Base-by-base conservation (phyloP, 495 filamentous ascomycete genomes). In the Annulohypoxylon stygium region DNA sequence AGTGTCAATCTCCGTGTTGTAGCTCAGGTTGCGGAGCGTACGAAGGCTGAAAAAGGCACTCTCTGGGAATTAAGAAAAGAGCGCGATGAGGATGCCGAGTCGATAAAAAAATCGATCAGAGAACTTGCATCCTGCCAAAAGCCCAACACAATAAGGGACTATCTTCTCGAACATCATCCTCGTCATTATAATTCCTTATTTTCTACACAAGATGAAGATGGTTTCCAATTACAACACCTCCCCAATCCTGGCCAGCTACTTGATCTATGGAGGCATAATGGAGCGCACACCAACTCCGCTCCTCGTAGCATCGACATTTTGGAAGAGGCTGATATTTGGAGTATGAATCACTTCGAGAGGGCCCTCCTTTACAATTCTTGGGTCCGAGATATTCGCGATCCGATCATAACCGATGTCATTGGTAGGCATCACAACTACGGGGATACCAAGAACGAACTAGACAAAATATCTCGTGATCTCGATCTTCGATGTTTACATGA, bases 401-500 rank as follows among this genome's bases (percentile, higher is more conserved):
- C 81, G 20, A 73, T 83, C 48, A 81, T 76, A 45, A 62, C 73
- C 14, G 47, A 82, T 37, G 73, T 87, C 34, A 60, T 79, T 4
- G 20, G 70, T 4, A 74, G 77, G 2, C 66, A 83, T 36, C 53
- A 69, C 23, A 62, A 64, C 0, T 86, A 86, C 61, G 25, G 71
- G 14, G 16, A 70, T 4, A 70, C 66, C 8, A 87, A 84, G 67
- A 45, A 69, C 5, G 54, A 71, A 1, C 70, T 76, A 8, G 80
- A 87, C 50, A 70, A 74, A 12, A 79, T 83, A 7, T 76, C 79
- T 39, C 75, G 81, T 14, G 88, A 92, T 51, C 69, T 87, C 2
- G 81, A 89, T 67, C 77, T 86, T 1, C 80, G 88, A 41, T 86
- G 84, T 48, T 84, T 92, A 0, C 67, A 79, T 30, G 57, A 83